Conservation (phyloP, 2,329 filamentous ascomycete species). For the Fonsecaea erecta region DNA sequence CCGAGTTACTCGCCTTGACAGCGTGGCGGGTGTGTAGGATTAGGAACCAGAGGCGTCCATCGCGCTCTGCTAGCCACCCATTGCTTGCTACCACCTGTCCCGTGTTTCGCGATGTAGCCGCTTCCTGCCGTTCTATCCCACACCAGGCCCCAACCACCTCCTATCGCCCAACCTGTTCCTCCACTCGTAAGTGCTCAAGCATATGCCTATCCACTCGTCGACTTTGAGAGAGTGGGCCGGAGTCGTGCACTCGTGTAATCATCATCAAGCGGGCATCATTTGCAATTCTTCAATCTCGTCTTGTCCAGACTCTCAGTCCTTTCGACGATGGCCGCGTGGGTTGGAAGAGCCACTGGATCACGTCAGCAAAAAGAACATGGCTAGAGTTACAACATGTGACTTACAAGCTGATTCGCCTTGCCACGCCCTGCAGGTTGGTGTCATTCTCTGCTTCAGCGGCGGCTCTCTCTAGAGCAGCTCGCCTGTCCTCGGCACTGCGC, state of each 20-base stretch:
- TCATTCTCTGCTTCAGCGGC: conserved; percentile 90
- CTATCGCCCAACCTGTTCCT: background rate
- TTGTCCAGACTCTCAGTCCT: conserved; percentile 24
- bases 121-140: background rate
- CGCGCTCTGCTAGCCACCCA: conserved; percentile 1
- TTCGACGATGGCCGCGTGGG: conserved; percentile 33
- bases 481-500: conserved; percentile 79
- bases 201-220: background rate
- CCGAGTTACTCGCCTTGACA: too few species aligned
- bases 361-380: conserved; percentile 28
- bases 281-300: background rate
- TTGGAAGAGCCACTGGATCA: conserved; percentile 32
- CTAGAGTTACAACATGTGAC: conserved; percentile 44
- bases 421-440: conserved; percentile 80
- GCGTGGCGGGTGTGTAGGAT: too few species aligned
- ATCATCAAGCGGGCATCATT: conserved; percentile 2
- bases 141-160: background rate
- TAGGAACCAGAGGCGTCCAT: too few species aligned
- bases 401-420: conserved; percentile 95
- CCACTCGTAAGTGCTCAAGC: background rate
- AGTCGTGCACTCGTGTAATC: conserved; percentile 9
- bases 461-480: conserved; percentile 78
- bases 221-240: background rate
- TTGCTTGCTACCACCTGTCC: background rate
- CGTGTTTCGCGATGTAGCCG: background rate